Percentiles rank a stretch among this genome's conserved stretches.
These are phyloP conservation scores for Mortierella sp. DNA, from an alignment of 371 early-diverging fungal genomes.

Conservation along the genomic window DNA sequence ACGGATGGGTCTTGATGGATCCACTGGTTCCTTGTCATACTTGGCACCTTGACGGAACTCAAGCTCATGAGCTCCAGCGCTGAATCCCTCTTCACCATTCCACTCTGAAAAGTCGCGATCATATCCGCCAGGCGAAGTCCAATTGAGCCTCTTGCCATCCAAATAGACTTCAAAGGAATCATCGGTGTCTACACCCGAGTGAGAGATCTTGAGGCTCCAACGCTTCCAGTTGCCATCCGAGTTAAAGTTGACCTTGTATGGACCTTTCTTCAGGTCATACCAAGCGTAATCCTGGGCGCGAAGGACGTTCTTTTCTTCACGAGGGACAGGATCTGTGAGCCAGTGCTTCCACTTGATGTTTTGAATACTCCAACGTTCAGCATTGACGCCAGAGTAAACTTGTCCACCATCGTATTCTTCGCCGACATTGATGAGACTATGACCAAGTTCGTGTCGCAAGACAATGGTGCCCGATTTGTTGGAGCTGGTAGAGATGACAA, in stretches of 20 bases:
- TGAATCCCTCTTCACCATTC: conserved; percentile 54
- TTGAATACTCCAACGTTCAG: conserved; percentile 58
- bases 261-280: conserved; percentile 68
- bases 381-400: conserved; percentile 69
- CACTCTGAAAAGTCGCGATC: conserved; percentile 66
- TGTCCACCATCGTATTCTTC: conserved; percentile 73
- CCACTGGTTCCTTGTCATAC: conserved; percentile 48
- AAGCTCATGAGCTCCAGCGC: conserved; percentile 55
- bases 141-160: conserved; percentile 62
- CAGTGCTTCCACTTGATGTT: conserved; percentile 68
- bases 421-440: conserved; percentile 68
- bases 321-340: conserved; percentile 60
- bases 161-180: conserved; percentile 54
- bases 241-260: conserved; percentile 61
- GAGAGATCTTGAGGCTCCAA: conserved; percentile 64
- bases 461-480: conserved; percentile 68
- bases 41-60: conserved; percentile 48
- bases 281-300: conserved; percentile 65
- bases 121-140: conserved; percentile 61
- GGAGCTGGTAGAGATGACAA: conserved; percentile 70
- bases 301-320: conserved; percentile 59
- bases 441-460: conserved; percentile 72
- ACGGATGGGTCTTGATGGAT: conserved; percentile 57
- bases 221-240: conserved; percentile 62
- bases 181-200: conserved; percentile 64